Conservation (phyloP, 2,329 filamentous ascomycete genomes). For the Curvularia verruculosa region DNA sequence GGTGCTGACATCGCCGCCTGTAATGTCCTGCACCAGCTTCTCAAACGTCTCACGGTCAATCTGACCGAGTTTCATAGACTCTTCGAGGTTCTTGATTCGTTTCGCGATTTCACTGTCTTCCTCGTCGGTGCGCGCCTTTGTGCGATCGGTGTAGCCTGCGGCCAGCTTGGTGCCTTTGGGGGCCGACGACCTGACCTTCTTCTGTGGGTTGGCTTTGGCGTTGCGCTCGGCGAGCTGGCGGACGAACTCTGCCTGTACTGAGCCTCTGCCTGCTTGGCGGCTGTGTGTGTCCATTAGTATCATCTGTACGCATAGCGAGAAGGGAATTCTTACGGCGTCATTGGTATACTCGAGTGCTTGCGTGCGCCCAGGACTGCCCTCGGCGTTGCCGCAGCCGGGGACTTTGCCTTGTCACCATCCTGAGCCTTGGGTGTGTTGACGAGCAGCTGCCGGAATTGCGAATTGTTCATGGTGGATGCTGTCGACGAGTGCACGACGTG, state of each 20-base stretch:
- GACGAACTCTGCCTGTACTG: conserved; percentile 72
- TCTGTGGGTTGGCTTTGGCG: conserved; percentile 61
- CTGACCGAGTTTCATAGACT: conserved; percentile 80
- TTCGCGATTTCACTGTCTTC: conserved; percentile 63
- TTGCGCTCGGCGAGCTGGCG: conserved; percentile 81
- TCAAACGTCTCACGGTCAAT: conserved; percentile 83
- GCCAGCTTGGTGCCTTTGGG: conserved; percentile 84
- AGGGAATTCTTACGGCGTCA: conserved; percentile 77
- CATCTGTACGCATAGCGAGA: not conserved
- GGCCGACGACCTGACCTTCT: conserved; percentile 77
- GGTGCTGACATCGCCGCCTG: conserved; percentile 78
- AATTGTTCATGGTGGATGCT: conserved; percentile 78
- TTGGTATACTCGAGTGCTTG: conserved; percentile 81
- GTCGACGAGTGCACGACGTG: conserved; percentile 1
- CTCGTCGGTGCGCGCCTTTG: conserved; percentile 65
- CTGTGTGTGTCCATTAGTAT: conserved; percentile 51
- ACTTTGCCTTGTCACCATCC: conserved; percentile 34
- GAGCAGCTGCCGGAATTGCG: conserved; percentile 83
- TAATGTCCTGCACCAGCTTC: conserved; percentile 73
- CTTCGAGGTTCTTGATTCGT: conserved; percentile 78
- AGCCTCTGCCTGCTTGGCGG: conserved; percentile 65
- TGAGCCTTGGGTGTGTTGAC: conserved; percentile 54
- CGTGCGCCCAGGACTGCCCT: conserved; percentile 72
- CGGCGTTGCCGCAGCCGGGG: conserved; percentile 38
- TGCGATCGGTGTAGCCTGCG: conserved; percentile 82